Conservation (phyloP, 352 stramenopile species). For the Plasmopara halstedii region DNA sequence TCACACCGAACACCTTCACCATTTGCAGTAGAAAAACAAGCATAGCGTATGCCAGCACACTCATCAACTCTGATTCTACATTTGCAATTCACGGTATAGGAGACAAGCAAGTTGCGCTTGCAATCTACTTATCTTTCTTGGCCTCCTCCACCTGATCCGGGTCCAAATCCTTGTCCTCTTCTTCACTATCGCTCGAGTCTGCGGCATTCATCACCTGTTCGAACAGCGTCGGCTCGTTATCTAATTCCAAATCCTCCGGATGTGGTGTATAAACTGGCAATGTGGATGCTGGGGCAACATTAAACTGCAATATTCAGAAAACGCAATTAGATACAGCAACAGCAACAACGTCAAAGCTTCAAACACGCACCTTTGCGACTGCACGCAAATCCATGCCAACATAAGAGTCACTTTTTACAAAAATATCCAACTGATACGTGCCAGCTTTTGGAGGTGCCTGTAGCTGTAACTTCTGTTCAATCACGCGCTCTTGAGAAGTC, state of each 20-base stretch:
- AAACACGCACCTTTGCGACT: constrained; percentile 70
- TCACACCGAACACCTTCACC: no score
- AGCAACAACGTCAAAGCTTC: not conserved
- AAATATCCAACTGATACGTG: constrained; percentile 96
- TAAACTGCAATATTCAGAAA: constrained; percentile 62
- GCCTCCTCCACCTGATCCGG: constrained; percentile 34
- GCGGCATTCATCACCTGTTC: constrained; percentile 92
- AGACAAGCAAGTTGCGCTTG: constrained; percentile 21
- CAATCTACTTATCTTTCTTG: constrained; percentile 64
- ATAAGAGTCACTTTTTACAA: constrained; percentile 97
- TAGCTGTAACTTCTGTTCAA: constrained; percentile 93
- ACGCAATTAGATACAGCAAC: constrained; percentile 1
- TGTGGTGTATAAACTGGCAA: constrained; percentile 96
- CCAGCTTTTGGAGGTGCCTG: constrained; percentile 91
- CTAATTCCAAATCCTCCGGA: constrained; percentile 96
- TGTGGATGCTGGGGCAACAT: constrained; percentile 85
- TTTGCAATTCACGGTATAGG: constrained; percentile 13
- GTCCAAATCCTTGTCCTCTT: constrained; percentile 58
- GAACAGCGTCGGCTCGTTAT: constrained; percentile 99
- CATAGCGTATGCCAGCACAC: no score
- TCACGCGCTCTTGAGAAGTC: constrained; percentile 80
- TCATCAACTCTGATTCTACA: not conserved
- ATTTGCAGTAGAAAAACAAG: no score
- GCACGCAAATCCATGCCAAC: constrained; percentile 93
- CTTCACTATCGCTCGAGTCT: constrained; percentile 84